These are phyloP conservation scores for Inga laurina DNA, from an alignment of 306 rosid species.

Conservation along the genomic window DNA sequence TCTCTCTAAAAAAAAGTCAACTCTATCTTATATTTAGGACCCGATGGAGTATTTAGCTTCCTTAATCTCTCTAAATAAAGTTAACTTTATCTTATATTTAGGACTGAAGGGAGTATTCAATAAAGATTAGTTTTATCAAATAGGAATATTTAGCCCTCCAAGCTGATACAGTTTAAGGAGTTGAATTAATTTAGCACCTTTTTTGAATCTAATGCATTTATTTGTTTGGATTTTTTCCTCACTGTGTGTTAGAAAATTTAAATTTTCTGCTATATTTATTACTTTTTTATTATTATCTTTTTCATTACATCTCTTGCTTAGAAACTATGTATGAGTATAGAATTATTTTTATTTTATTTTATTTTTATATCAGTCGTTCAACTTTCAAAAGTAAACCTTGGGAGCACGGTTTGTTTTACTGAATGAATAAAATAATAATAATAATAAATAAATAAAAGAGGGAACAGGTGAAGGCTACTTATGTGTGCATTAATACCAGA, in stretches of 20 bases:
- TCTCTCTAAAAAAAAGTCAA: too few species aligned
- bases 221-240: too few species aligned
- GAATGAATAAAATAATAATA: too few species aligned
- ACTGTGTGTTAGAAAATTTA: background rate
- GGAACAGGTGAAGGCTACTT: slow-evolving; percentile 28
- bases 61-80: too few species aligned
- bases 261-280: too few species aligned
- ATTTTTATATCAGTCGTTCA: background rate
- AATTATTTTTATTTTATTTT: too few species aligned
- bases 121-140: background rate
- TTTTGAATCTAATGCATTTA: background rate
- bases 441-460: background rate
- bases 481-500: slow-evolving; percentile 33
- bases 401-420: background rate
- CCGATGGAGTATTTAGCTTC: too few species aligned
- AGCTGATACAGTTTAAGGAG: background rate
- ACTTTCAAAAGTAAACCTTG: background rate
- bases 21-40: too few species aligned
- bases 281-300: too few species aligned
- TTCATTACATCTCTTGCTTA: too few species aligned
- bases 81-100: too few species aligned
- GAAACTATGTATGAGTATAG: too few species aligned
- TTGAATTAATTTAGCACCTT: background rate
- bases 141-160: background rate
- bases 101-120: background rate